Conservation (phyloP, 1,284 basidiomycete genomes). For the Ceratobasidium sp. region DNA sequence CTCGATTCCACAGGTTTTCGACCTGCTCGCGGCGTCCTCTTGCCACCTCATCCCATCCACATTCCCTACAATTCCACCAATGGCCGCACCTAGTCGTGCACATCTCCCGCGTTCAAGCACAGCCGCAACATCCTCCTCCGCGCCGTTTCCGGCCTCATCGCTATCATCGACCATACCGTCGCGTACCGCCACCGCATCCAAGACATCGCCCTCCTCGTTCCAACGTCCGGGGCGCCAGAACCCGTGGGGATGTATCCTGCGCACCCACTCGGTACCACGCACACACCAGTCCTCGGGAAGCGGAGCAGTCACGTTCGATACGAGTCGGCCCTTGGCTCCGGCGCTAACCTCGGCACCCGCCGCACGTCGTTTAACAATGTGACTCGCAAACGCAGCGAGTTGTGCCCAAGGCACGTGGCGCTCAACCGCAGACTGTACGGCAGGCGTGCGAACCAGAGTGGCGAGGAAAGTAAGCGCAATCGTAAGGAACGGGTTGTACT, state of each 20-base stretch:
- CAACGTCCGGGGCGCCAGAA: slow-evolving; percentile 75
- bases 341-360: slow-evolving; percentile 40
- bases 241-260: slow-evolving; percentile 87
- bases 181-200: slow-evolving; percentile 67
- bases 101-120: slow-evolving; percentile 61
- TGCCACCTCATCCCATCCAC: slow-evolving; percentile 81
- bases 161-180: slow-evolving; percentile 81
- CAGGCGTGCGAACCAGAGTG: slow-evolving; percentile 71
- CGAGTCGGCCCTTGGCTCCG: slow-evolving; percentile 54
- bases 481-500: slow-evolving; percentile 87
- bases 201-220: slow-evolving; percentile 80
- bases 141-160: slow-evolving; percentile 60
- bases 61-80: slow-evolving; percentile 69
- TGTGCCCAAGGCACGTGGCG: slow-evolving; percentile 85
- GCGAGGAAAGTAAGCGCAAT: slow-evolving; percentile 87
- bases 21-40: slow-evolving; percentile 56
- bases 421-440: slow-evolving; percentile 69
- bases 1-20: slow-evolving; percentile 75
- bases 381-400: slow-evolving; percentile 68
- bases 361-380: slow-evolving; percentile 58
- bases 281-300: slow-evolving; percentile 96
- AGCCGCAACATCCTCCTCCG: slow-evolving; percentile 52
- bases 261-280: slow-evolving; percentile 93
- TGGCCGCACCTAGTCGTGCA: slow-evolving; percentile 76
- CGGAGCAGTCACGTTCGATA: slow-evolving; percentile 59